Conservation (phyloP, 2,329 filamentous ascomycete genomes). For the Tolypocladium tropicale region DNA sequence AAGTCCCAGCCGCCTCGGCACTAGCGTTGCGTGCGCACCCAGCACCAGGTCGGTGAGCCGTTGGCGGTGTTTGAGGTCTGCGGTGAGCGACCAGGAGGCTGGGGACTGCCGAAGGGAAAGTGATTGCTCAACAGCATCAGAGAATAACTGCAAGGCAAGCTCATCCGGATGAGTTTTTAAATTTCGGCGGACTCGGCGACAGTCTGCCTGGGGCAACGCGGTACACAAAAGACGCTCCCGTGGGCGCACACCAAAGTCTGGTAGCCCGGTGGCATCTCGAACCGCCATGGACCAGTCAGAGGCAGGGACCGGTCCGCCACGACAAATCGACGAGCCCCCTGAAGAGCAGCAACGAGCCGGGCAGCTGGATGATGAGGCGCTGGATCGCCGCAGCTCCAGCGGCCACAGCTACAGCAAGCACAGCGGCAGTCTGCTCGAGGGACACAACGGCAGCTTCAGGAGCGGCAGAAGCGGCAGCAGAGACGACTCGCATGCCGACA, state of each 20-base stretch:
- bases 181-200: neutral
- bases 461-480: constrained; percentile 6
- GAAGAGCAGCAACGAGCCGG: neutral
- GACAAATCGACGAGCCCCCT: neutral
- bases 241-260: neutral
- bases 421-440: neutral
- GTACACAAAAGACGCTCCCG: neutral
- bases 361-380: constrained; percentile 2
- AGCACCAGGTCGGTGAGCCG: neutral
- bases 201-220: neutral
- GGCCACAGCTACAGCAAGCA: constrained; percentile 9
- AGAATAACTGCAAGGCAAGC: neutral
- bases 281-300: neutral
- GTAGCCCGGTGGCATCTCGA: neutral
- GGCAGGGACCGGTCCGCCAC: neutral
- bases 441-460: neutral
- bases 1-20: neutral
- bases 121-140: neutral
- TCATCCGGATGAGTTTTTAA: neutral
- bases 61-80: neutral
- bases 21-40: neutral
- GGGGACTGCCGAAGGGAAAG: neutral
- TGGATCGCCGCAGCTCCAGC: constrained; percentile 7
- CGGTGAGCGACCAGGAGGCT: neutral
- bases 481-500: constrained; percentile 1